A percentile compares a stretch with the other conserved stretches of the same genome.
Conservation (phyloP, 1,284 basidiomycete genomes). For the Papiliotrema flavescens region DNA sequence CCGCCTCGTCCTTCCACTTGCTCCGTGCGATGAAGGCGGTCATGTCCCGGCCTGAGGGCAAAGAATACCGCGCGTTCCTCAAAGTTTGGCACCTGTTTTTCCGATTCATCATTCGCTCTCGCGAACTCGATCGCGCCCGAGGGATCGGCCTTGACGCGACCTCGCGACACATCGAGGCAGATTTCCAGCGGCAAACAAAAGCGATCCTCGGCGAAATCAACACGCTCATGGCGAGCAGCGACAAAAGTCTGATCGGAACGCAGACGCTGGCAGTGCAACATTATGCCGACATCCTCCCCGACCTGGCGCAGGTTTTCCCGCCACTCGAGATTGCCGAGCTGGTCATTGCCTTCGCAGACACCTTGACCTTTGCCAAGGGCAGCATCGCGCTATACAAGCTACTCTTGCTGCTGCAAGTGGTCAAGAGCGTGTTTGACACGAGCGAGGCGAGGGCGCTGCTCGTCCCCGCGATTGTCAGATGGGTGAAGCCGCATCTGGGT, state of each 20-base stretch:
- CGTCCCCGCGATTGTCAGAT: constrained; percentile 81
- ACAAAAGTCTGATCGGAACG: constrained; percentile 83
- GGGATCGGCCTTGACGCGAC: constrained; percentile 75
- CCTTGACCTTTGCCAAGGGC: constrained; percentile 72
- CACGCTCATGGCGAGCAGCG: constrained; percentile 76
- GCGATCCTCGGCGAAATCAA: constrained; percentile 76
- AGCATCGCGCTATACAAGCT: constrained; percentile 89
- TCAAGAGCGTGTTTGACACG: constrained; percentile 84
- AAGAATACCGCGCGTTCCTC: constrained; percentile 79
- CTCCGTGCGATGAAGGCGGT: constrained; percentile 82
- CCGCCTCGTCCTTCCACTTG: constrained; percentile 73
- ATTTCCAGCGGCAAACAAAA: constrained; percentile 77
- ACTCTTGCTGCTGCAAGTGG: constrained; percentile 86
- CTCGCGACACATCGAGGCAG: constrained; percentile 76
- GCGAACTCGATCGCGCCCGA: constrained; percentile 79
- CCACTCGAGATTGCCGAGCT: constrained; percentile 78
- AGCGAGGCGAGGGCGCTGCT: constrained; percentile 72
- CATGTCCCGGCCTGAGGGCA: constrained; percentile 66
- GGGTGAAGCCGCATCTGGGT: constrained; percentile 96
- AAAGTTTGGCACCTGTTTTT: constrained; percentile 96
- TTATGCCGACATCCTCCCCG: constrained; percentile 87
- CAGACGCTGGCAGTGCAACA: constrained; percentile 92
- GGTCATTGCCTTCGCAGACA: constrained; percentile 79
- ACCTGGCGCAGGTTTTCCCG: constrained; percentile 73
- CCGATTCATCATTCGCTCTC: constrained; percentile 83